These are phyloP conservation scores for Lactarius deliciosus DNA, from an alignment of 768 basidiomycete species.

Conservation along the genomic window DNA sequence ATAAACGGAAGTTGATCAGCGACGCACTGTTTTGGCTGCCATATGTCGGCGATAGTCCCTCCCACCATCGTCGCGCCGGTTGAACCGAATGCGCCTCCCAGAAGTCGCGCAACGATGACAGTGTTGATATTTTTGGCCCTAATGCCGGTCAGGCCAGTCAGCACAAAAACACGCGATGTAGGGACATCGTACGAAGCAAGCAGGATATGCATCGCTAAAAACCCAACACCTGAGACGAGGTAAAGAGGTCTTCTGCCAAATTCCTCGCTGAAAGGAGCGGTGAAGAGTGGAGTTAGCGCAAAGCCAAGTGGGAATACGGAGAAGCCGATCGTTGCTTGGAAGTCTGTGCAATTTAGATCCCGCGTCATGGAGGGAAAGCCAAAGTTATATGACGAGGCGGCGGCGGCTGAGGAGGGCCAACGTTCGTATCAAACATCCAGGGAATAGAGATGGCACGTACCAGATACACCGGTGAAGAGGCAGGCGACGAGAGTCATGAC, in stretches of 20 bases:
- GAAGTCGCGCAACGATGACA: constrained; percentile 63
- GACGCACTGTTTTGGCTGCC: constrained; percentile 57
- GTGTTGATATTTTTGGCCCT: constrained; percentile 53
- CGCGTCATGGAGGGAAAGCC: constrained; percentile 57
- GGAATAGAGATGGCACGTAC: constrained; percentile 36
- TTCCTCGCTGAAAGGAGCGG: constrained; percentile 72
- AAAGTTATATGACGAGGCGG: constrained; percentile 52
- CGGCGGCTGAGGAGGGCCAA: constrained; percentile 42
- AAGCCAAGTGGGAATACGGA: constrained; percentile 60
- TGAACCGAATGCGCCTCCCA: constrained; percentile 66
- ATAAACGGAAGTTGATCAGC: neutral
- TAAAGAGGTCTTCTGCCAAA: constrained; percentile 66
- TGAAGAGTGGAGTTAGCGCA: constrained; percentile 59
- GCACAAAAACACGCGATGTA: neutral
- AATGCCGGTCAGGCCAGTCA: constrained; percentile 5
- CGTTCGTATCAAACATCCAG: neutral
- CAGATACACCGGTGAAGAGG: constrained; percentile 47
- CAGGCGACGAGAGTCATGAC: constrained; percentile 47
- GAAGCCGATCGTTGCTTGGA: constrained; percentile 39
- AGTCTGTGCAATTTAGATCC: constrained; percentile 39
- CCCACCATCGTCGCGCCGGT: constrained; percentile 73
- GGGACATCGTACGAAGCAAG: constrained; percentile 40
- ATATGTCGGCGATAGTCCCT: constrained; percentile 73
- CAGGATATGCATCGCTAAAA: constrained; percentile 51
- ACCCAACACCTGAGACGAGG: constrained; percentile 48